Base-by-base conservation (phyloP, 306 rosid genomes). In the Acacia melanoxylon region DNA sequence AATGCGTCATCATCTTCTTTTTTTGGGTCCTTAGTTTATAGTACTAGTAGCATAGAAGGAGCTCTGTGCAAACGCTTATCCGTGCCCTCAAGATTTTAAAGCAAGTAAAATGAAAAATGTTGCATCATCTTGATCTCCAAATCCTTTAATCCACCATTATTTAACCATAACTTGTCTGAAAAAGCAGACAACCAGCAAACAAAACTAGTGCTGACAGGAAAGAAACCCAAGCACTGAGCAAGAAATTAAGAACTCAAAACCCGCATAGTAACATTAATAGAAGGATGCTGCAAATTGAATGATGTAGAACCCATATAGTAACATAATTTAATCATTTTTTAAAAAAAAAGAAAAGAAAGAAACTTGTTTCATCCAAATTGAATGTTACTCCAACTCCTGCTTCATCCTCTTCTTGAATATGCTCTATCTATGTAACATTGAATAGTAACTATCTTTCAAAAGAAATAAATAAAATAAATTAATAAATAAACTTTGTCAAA, bases 401-500 rank as follows among this genome's bases (percentile, higher is more conserved):
- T 83, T 65, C 48, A 45, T 68, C 72, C 78, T 84, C 80, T 62
- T 79, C 45, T 81, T 74, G 80, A 79, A 84, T 83, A 79, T 78
- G 74, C 71, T n/a, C 62, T 20, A n/a, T 79, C 59, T 74, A 58
- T 76, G 81, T 78, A 82, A 88, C 75, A 86, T 87, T 83, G 74
- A 82, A 85, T 78, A 82, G 33, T 74, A 80, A 70, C 82, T 81
- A 85, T 69, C 83, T 14, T 85, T 81, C 33, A 76, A 86, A 83
- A 56, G 22, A 84, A 86, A 86, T 78, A 76, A 82, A 81, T 76
- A 54, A 22, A 58, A 58, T 58, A 89, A 86, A 89, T 76, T 76
- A 78, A 87, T 77, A 78, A 87, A 86, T 82, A 63, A 81, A 86
- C 85, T 80, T 78, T 75, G 91, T 88, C 90, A 87, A 92, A 74